Evolutionary conservation across 495 filamentous ascomycete genomes (phyloP), one percentile per base, ranked within the genome.

Genomic region (Tricharina praecox): DNA sequence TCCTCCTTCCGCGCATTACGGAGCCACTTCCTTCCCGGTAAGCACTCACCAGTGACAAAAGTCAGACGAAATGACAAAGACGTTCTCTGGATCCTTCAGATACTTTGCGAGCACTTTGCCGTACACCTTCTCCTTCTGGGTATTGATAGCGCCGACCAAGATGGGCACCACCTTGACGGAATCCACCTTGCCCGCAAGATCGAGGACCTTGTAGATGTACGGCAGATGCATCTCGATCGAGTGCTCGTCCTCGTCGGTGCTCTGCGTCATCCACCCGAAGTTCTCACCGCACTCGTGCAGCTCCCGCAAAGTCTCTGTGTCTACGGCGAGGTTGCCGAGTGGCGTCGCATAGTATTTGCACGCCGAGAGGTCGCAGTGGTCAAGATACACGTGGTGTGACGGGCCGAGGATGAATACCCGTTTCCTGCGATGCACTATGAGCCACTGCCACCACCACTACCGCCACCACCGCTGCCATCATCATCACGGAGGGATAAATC

Each of bases 141-240:
- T 65, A 18, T 67, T 71, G 20, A 81, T 85, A 51, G 70, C 76
- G n/a, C 90, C 90, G 18, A 97, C 75, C 57, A 97, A 72, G 40
- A 96, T 85, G 1, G 90, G 90, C 7, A 93, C 71, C 20, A 99
- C 70, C 5, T 72, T 74, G 15, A 54, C 53, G 24, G 61, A 51
- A 21, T 66, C 59, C 21, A 53, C 46, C 2, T 63, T 62, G 50
- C 71, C 74, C 1, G 68, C 76, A 58, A 68, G 70, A 21, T 74
- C 70, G 11, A 85, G 67, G 35, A 87, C 75, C 62, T 88, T 86
- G 72, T 90, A 84, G 53, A 96, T 77, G 58, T 90, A 96, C 1
- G 90, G 90, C 0, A 95, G 69, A 54, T 99, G 90, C 78, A 96
- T 93, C 65, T 96, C 92, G 20, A 96, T 76, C 44, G 84, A 93